Conservation (phyloP, 2,329 filamentous ascomycete genomes). For the Rhinocladiella mackenziei region DNA sequence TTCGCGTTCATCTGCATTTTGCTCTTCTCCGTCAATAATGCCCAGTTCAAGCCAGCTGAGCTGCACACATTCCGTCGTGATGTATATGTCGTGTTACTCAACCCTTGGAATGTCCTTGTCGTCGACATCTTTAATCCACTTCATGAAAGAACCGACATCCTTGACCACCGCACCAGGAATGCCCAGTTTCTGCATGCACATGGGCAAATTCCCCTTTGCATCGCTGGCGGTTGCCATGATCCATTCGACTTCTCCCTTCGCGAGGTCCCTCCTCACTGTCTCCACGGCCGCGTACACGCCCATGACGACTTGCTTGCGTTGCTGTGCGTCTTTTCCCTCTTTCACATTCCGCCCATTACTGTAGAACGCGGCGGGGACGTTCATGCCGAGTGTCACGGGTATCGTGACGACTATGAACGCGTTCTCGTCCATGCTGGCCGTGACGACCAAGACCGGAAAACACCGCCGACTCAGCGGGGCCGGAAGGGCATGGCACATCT, state of each 20-base stretch:
- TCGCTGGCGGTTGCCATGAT: slow-evolving; percentile 73
- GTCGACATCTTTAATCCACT: slow-evolving; percentile 55
- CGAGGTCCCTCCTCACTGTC: slow-evolving; percentile 13
- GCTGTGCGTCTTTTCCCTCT: slow-evolving; percentile 28
- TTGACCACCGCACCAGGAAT: slow-evolving; percentile 62
- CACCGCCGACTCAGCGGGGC: slow-evolving; percentile 29
- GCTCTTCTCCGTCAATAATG: too few relatives aligned
- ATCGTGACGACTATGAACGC: slow-evolving; percentile 33
- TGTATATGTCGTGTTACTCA: too few relatives aligned
- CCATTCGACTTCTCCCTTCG: slow-evolving; percentile 57
- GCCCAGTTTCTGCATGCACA: slow-evolving; percentile 61
- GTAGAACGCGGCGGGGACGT: slow-evolving; percentile 29
- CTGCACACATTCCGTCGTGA: too few relatives aligned
- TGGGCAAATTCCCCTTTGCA: slow-evolving; percentile 63
- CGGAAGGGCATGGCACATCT: slow-evolving; percentile 34
- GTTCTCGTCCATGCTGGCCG: slow-evolving; percentile 21
- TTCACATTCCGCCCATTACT: slow-evolving; percentile 28
- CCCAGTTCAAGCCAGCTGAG: too few relatives aligned
- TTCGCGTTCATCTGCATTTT: too few relatives aligned
- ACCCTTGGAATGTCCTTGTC: too few relatives aligned
- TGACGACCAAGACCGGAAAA: slow-evolving; percentile 33
- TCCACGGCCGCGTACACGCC: slow-evolving; percentile 30
- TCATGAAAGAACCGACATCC: slow-evolving; percentile 66
- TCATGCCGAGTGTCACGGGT: slow-evolving; percentile 29
- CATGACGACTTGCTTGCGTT: slow-evolving; percentile 29